Conservation (phyloP, 164 flowering plant genomes). For the Cinnamomum chago region DNA sequence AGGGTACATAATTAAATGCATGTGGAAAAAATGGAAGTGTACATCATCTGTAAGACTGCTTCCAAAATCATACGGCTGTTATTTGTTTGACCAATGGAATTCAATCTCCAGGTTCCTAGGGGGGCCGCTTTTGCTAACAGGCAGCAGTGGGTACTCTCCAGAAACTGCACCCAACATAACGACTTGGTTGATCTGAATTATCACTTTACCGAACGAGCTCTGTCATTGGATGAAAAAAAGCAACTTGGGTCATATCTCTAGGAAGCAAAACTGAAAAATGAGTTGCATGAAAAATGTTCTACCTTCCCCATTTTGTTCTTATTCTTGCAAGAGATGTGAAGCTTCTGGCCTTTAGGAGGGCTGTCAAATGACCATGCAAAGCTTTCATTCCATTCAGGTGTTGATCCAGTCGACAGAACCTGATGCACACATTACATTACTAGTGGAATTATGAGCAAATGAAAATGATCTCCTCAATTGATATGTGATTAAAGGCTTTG, state of each 20-base stretch:
- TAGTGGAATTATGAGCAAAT: not conserved
- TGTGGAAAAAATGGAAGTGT: not conserved
- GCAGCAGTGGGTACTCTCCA: conserved; percentile 84
- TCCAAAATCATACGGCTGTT: conserved; percentile 4
- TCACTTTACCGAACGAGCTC: conserved; percentile 96
- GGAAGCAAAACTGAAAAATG: not conserved
- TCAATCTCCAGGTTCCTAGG: conserved; percentile 87
- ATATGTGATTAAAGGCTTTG: not conserved
- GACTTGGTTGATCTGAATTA: conserved; percentile 91
- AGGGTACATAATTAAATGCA: conserved; percentile 27
- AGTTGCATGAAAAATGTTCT: conserved; percentile 1
- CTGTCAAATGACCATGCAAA: conserved; percentile 94
- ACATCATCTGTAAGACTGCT: conserved; percentile 2
- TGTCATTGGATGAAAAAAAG: conserved; percentile 26
- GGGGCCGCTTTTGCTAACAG: conserved; percentile 85
- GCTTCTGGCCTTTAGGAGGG: conserved; percentile 98
- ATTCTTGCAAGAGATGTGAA: conserved; percentile 97
- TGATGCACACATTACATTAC: conserved; percentile 15
- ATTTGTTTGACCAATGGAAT: conserved; percentile 94
- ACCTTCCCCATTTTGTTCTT: conserved; percentile 99
- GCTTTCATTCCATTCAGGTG: conserved; percentile 94
- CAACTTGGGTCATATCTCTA: not conserved
- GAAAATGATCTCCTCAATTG: not conserved
- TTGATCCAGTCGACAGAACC: conserved; percentile 92
- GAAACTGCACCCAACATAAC: conserved; percentile 96